Conservation (phyloP, 2,329 filamentous ascomycete species). For the Sphaerostilbella broomeana region DNA sequence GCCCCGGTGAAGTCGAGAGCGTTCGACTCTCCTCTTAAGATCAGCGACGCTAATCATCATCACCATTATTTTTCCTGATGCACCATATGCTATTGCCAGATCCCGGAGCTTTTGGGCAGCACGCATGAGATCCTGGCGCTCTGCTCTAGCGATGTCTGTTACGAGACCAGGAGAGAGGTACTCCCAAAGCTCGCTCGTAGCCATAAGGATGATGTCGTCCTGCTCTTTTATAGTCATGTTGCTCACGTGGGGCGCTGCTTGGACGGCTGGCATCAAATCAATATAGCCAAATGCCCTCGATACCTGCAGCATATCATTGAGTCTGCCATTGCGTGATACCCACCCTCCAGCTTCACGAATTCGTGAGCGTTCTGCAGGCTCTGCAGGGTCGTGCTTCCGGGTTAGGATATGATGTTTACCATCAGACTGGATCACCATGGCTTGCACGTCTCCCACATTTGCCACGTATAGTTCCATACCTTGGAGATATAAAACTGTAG, state of each 20-base stretch:
- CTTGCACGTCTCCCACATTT: constrained; percentile 92
- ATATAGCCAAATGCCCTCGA: constrained; percentile 94
- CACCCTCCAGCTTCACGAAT: constrained; percentile 93
- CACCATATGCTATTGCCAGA: constrained; percentile 90
- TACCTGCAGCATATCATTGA: constrained; percentile 87
- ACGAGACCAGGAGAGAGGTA: constrained; percentile 84
- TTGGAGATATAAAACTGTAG: constrained; percentile 84
- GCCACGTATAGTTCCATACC: constrained; percentile 88
- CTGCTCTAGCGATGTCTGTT: constrained; percentile 82
- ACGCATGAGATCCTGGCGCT: constrained; percentile 85
- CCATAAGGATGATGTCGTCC: constrained; percentile 89
- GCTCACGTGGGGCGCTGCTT: constrained; percentile 79
- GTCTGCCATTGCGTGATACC: constrained; percentile 86
- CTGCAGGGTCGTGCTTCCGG: constrained; percentile 86
- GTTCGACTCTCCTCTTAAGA: constrained; percentile 73
- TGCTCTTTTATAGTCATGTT: constrained; percentile 75
- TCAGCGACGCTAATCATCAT: constrained; percentile 96
- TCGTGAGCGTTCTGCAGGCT: constrained; percentile 72
- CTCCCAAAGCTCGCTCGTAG: constrained; percentile 91
- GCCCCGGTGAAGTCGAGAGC: constrained; percentile 64
- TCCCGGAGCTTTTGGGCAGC: constrained; percentile 92
- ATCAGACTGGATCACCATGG: constrained; percentile 88
- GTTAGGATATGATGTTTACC: constrained; percentile 79
- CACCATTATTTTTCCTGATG: constrained; percentile 93
- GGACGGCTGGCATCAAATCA: constrained; percentile 84